Base-by-base conservation (phyloP, 2,329 filamentous ascomycete genomes). In the Cercospora beticola region DNA sequence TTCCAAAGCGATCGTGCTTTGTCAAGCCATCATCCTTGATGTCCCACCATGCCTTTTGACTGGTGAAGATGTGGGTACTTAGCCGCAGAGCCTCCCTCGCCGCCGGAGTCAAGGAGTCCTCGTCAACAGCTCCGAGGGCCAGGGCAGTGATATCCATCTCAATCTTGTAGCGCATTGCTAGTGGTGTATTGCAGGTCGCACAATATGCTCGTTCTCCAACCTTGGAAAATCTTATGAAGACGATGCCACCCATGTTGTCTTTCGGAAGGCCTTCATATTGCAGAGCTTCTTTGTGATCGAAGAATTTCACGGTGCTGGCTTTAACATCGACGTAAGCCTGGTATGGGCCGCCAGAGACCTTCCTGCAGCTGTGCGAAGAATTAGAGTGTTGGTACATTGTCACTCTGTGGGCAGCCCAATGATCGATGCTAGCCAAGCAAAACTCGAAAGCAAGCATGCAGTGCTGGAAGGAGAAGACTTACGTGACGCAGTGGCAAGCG, bases 81-180 rank as follows among this genome's bases (percentile, higher is more conserved):
- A 70, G 56, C 28, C 66, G 40, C 31, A 76, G 59, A 10, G 71
- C 68, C 16, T 70, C 60, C 28, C 57, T 70, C 8, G 67, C 64
- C 18, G 65, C 64, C 7, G 63, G 62, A 12, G 33, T 63, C 33
- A 75, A 63, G 23, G 61, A 71, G 4, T 65, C 52, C 57, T 76
- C 72, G 49, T 74, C 73, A 16, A 74, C 62, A 5, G 61, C 61
- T 23, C 69, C 72, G 16, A 74, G 21, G 8, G 68, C 64, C 43
- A 74, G 21, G 5, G 52, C 66, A 26, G 72, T 65, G 7, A 46
- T 49, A 1, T 68, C 67, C 46, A 61, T 59, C 18, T 69, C 57
- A 23, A 70, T 59, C 57, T 63, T 58, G 65, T 75, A 75, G 23
- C 71, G 67, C 74, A 76, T 74, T 43, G 69, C 70, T 56, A 76